phyloP scores from a whole-genome alignment of 1,139 yeast genomes.

The Arxiozyma heterogenica region DNA sequence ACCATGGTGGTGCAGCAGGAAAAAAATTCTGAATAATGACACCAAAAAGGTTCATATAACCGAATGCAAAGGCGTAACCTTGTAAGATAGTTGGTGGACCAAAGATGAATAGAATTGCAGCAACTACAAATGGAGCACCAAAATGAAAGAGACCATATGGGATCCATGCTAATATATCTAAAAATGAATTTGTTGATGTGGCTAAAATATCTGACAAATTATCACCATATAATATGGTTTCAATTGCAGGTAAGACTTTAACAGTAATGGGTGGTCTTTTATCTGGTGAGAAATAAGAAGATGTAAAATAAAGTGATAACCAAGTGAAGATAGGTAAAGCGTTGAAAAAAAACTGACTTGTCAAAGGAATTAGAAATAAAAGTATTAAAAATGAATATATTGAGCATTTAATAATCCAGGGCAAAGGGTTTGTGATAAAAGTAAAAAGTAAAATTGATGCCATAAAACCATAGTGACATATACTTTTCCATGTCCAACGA shows the following conservation, averaged over 20 bases:
- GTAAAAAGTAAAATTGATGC: constrained; percentile 44
- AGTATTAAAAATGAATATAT: constrained; percentile 22
- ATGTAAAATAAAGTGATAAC: constrained; percentile 76
- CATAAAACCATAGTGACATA: constrained; percentile 45
- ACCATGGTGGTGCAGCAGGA: constrained; percentile 99
- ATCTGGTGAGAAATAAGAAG: constrained; percentile 64
- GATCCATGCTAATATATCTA: constrained; percentile 87
- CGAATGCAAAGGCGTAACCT: constrained; percentile 89
- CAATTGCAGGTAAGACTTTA: constrained; percentile 86
- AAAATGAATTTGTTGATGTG: constrained; percentile 51
- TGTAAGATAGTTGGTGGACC: constrained; percentile 89
- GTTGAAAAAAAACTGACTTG: constrained; percentile 76
- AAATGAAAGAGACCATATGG: constrained; percentile 93
- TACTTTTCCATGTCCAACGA: constrained; percentile 40
- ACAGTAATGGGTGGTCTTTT: constrained; percentile 89
- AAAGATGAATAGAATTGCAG: constrained; percentile 68
- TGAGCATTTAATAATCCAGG: constrained; percentile 26
- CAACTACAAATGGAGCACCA: constrained; percentile 80
- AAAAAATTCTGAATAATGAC: constrained; percentile 72
- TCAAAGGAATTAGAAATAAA: constrained; percentile 55
- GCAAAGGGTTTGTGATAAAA: constrained; percentile 32
- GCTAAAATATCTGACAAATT: constrained; percentile 83
- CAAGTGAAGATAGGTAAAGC: constrained; percentile 84
- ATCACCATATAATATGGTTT: constrained; percentile 89
- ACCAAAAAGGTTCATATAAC: constrained; percentile 89